Conservation (phyloP, 2,329 filamentous ascomycete species). For the Pyrenochaeta sp. region DNA sequence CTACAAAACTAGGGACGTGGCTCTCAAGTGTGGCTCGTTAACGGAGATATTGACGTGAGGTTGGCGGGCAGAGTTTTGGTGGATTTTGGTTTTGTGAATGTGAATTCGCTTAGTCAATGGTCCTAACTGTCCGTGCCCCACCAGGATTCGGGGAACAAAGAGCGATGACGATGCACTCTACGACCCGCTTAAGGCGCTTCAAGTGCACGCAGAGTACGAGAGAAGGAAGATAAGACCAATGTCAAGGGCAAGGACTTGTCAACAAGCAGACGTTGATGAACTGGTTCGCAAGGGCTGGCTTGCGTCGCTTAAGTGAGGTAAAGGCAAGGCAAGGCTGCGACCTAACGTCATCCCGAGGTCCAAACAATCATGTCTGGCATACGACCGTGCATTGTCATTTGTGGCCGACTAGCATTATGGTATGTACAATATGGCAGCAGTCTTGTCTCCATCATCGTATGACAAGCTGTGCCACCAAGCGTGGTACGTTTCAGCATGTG, state of each 20-base stretch:
- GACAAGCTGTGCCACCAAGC: conserved; percentile 18
- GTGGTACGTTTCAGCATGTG: conserved; percentile 3
- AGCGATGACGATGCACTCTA: conserved; percentile 22
- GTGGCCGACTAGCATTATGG: conserved; percentile 21
- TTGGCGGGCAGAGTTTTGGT: conserved; percentile 37
- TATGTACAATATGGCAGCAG: conserved; percentile 31
- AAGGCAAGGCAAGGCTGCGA: not conserved
- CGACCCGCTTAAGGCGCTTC: conserved; percentile 9
- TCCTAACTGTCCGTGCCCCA: conserved; percentile 18
- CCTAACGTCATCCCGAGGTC: conserved; percentile 24
- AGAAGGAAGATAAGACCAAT: not conserved
- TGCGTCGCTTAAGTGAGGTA: too few relatives aligned
- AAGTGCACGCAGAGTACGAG: not conserved
- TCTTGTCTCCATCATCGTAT: conserved; percentile 9
- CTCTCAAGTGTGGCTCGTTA: conserved; percentile 46
- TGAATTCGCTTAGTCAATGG: conserved; percentile 39
- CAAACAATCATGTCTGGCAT: conserved; percentile 3
- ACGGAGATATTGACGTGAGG: conserved; percentile 42
- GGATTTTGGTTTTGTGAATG: conserved; percentile 24
- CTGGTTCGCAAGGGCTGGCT: too few relatives aligned
- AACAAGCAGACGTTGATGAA: not conserved
- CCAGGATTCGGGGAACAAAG: conserved; percentile 11
- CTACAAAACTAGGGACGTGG: conserved; percentile 49
- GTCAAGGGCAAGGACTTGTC: not conserved
- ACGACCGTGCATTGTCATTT: conserved; percentile 19